Evolutionary conservation across 257 asterid species (phyloP), one percentile per base, ranked within the genome.

Genomic region (Anisodus tanguticus): DNA sequence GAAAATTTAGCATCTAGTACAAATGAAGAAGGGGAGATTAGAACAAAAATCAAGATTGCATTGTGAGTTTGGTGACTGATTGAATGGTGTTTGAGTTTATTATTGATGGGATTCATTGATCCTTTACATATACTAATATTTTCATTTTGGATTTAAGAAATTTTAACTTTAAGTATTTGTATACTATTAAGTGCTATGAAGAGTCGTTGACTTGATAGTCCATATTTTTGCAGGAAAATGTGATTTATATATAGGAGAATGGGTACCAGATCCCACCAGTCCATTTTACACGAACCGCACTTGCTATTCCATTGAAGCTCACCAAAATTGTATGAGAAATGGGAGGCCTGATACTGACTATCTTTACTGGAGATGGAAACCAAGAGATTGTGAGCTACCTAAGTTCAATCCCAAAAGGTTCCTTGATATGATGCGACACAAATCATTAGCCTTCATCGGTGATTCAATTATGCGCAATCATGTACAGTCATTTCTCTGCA

Each of bases 381-480:
- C 91, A 0, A 80, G 85, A 13, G 57, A 81, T 39, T 89, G 91
- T 59, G 90, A 87, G 43, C 55, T 87, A 60, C 87, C 87, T 12
- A 85, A 77, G 10, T 89, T 89, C 66, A 67, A 82, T 17, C 74
- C 91, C 37, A 82, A 53, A 58, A 47, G 11, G 19, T 89, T 89
- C 51, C 74, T 89, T 49, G 31, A n/a, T 3, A 41, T 63, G 49
- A 77, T 89, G 3, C 83, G 58, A 68, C 94, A 93, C 26, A 94
- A 91, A 87, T 91, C 87, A 0, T 90, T 93, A 93, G 97, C 96
- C 6, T 94, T 94, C 86, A 83, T 94, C 37, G 98, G 97, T 9
- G 98, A 94, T 80, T 93, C 98, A 4, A 19, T 94, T n/a, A 92
- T 90, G 57, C 84, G 93, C 77, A 94, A 94, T 85, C 98, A 94